phyloP scores from a whole-genome alignment of 257 asterid genomes.

The Solanum pimpinellifolium region DNA sequence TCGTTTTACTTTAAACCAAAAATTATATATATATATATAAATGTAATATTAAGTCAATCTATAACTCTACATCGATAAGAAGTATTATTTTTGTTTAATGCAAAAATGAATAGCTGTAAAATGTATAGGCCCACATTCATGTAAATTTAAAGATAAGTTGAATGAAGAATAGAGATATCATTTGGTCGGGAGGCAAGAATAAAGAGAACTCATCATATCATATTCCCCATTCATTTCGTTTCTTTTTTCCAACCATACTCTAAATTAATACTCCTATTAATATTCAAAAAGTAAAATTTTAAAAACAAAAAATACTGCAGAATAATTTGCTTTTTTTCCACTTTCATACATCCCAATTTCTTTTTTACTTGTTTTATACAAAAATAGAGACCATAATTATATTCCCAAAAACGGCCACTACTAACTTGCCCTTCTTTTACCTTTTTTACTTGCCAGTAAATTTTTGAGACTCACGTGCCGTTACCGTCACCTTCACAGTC shows the following conservation, averaged over 20 bases:
- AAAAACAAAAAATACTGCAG: not conserved
- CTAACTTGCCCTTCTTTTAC: not conserved
- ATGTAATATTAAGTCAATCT: too few species aligned
- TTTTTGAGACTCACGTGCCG: slow-evolving; percentile 41
- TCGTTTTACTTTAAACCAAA: too few species aligned
- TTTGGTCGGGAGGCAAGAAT: not conserved
- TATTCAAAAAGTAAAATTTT: too few species aligned
- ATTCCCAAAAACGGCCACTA: slow-evolving; percentile 25
- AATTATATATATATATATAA: too few species aligned
- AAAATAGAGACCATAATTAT: not conserved
- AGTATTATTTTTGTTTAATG: not conserved
- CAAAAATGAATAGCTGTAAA: not conserved
- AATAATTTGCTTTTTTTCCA: not conserved
- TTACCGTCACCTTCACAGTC: slow-evolving; percentile 50
- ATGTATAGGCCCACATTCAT: not conserved
- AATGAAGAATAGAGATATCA: not conserved
- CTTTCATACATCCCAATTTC: not conserved
- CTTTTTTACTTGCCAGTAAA: not conserved
- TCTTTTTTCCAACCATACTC: not conserved
- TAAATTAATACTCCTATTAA: not conserved
- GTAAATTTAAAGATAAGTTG: not conserved
- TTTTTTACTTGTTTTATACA: not conserved
- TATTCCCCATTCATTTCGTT: not conserved
- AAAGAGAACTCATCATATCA: not conserved
- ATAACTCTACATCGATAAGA: too few species aligned